phyloP scores from a whole-genome alignment of 208 protist genomes.

The Vickermania ingenoplastis region DNA sequence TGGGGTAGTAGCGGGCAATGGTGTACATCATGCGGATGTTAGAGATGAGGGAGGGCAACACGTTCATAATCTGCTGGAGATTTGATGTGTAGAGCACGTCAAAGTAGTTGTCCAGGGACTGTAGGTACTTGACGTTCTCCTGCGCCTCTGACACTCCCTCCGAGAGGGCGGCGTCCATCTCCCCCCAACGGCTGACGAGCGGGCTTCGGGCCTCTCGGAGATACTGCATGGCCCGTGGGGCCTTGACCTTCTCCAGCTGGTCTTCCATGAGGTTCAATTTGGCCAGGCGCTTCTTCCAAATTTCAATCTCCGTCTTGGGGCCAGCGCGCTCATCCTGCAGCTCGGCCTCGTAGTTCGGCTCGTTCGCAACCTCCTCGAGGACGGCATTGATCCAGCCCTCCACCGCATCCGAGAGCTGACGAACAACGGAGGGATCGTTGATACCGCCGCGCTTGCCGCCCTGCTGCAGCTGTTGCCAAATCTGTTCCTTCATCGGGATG shows the following conservation, averaged over 20 bases:
- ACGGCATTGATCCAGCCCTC: constrained; percentile 75
- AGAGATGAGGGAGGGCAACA: constrained; percentile 92
- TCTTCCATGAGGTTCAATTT: constrained; percentile 89
- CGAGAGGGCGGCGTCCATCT: constrained; percentile 85
- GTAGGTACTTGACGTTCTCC: constrained; percentile 97
- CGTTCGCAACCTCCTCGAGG: constrained; percentile 46
- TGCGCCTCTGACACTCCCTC: constrained; percentile 96
- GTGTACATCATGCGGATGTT: constrained; percentile 97
- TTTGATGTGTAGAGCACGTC: constrained; percentile 93
- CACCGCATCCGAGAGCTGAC: constrained; percentile 49
- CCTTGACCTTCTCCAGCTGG: constrained; percentile 71
- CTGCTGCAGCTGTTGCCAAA: constrained; percentile 71
- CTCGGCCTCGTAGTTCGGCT: constrained; percentile 86
- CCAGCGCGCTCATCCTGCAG: constrained; percentile 84
- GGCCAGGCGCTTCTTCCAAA: constrained; percentile 90
- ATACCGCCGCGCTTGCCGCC: constrained; percentile 64
- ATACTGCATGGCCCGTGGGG: constrained; percentile 81
- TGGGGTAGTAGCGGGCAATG: constrained; percentile 95
- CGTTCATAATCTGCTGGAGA: constrained; percentile 89
- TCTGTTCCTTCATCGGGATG: constrained; percentile 45
- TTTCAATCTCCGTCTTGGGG: constrained; percentile 91
- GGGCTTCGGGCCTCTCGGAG: constrained; percentile 76
- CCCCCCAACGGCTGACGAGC: constrained; percentile 80
- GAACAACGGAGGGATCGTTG: constrained; percentile 64
- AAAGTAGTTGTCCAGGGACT: constrained; percentile 94